Conservation (phyloP, 75 land plant genomes). For the Isoetes taiwanensis region DNA sequence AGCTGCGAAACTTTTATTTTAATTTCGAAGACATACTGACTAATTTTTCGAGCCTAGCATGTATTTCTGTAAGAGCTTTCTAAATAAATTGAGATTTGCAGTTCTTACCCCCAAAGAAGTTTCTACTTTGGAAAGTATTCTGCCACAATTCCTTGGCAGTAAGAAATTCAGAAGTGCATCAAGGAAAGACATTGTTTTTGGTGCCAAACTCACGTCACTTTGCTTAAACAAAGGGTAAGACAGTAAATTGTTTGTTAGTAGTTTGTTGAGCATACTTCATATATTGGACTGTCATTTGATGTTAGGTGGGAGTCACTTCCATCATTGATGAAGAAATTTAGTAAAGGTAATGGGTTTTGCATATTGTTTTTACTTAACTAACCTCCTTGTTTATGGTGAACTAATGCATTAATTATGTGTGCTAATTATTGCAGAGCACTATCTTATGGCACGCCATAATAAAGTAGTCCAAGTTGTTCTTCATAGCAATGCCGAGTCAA, state of each 20-base stretch:
- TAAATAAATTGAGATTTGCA: conserved; percentile 3
- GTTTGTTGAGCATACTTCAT: neutral
- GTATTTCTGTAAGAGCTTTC: neutral
- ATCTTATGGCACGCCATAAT: conserved; percentile 12
- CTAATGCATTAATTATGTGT: neutral
- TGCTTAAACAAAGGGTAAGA: conserved; percentile 10
- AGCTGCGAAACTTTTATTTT: neutral
- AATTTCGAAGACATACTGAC: too few species aligned
- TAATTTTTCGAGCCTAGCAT: neutral
- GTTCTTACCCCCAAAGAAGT: conserved; percentile 20
- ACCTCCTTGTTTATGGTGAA: neutral
- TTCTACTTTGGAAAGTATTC: conserved; percentile 13
- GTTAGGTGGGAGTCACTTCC: conserved; percentile 19
- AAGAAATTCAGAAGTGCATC: conserved; percentile 4
- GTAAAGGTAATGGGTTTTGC: conserved; percentile 12
- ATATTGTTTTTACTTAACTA: neutral
- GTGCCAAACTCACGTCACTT: conserved; percentile 17
- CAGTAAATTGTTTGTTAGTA: neutral
- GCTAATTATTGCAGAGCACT: conserved; percentile 13
- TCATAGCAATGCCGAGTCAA: conserved; percentile 12
- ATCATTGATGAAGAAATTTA: conserved; percentile 7
- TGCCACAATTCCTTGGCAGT: conserved; percentile 15
- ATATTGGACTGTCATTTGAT: neutral
- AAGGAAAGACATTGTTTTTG: conserved; percentile 11
- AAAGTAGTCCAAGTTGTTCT: conserved; percentile 16